Evolutionary conservation across 1,139 yeast species (phyloP), one percentile per base, ranked within the genome.

Genomic region (Arxiozyma heterogenica): DNA sequence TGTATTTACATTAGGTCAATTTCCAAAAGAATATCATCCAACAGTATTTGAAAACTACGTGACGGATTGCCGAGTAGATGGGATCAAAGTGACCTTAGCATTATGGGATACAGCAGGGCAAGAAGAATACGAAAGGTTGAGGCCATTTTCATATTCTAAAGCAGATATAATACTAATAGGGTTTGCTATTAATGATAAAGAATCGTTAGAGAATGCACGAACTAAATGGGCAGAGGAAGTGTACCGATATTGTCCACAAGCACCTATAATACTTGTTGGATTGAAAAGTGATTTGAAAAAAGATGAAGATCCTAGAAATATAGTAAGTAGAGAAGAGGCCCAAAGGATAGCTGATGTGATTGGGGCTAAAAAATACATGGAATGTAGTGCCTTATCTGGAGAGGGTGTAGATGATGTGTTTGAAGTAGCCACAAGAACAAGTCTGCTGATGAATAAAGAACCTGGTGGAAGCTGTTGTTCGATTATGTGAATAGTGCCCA

Each of bases 71-170:
- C 75, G 96, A 54, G 94, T 89, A 38, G 96, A 89, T 65, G 96
- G 96, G 17, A 89, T 89, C 62, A 84, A 93, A 15, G 95, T 91
- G 2, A 88, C 90, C 60, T 72, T 91, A 57, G 94, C 96, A 1
- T 72, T 91, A 43, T 91, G 98, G 97, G 97, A 91, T 69, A 91
- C 97, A 4, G 97, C 97, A 1, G 97, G 97, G 5, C 97, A 90
- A 71, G 97, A 90, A 74, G 97, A 85, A 66, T 85, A 84, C 65
- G 25, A 23, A 23, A 23, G 25, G 25, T 6, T 23, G 25, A 74
- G 93, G 60, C 91, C 91, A 0, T 72, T 85, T 58, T 82, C 89
- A 49, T 86, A 86, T 63, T 79, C 86, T n/a, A 82, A 84, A 61
- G 86, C 90, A 9, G 84, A 85, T 66, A 82, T 84, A 53, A 80